Evolutionary conservation across 495 filamentous ascomycete genomes (phyloP), one percentile per base, ranked within the genome.

Genomic region (Podospora tetraspora): DNA sequence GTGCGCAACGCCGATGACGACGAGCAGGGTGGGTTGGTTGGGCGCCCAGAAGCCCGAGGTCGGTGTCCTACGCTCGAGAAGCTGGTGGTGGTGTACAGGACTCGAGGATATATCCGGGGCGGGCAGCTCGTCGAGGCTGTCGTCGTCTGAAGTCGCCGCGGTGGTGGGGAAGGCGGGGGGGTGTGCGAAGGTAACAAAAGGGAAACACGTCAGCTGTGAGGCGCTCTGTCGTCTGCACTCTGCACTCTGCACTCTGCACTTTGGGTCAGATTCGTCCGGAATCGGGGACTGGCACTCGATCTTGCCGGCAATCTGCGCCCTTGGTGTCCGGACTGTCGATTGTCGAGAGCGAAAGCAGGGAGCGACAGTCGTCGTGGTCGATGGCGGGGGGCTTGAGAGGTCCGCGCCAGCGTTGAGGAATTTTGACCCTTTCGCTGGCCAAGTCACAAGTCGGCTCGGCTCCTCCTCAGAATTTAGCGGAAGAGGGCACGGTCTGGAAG

Each of bases 391-490:
- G 62, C 43, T 21, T 10, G 30, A 57, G 63, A 25, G 27, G 21
- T 21, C 30, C 43, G 24, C 12, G 30, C 11, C 34, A 13, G 21
- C 16, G 13, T 25, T 56, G 24, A 56, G 24, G 65, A 66, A 66
- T 66, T 66, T 66, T 66, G 68, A 52, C 43, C 24, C 56, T 70
- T 43, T 30, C 64, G 32, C 64, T 61, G 21, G 64, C 61, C 64
- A 32, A 70, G 62, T 64, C 43, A n/a, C 43, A 52, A 3, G 16
- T 52, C 43, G 19, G 34, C 34, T 52, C 43, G 19, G 34, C 34
- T 43, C 34, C 34, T 43, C 65, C 69, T 65, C 68, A 34, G 63
- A 59, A 30, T 64, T 60, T 64, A 29, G 59, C 64, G 69, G 52
- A 52, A 64, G 60, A 64, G 58, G 60, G 58, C 37, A 59, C 34